Conservation (phyloP, 495 filamentous ascomycete genomes). For the Aspergillus diversus region DNA sequence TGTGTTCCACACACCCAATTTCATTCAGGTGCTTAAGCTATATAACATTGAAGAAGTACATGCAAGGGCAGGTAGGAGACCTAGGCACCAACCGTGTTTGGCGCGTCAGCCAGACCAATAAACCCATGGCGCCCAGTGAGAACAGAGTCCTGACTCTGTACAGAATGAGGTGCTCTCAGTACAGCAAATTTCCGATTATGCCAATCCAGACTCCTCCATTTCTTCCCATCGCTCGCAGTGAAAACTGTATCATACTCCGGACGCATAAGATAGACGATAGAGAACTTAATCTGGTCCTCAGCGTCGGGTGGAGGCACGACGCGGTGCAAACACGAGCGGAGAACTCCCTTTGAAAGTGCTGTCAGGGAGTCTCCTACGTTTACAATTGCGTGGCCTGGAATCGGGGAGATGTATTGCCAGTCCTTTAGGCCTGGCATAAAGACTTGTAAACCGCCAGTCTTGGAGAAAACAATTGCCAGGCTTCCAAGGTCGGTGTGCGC, state of each 20-base stretch:
- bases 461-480: slow-evolving; percentile 58
- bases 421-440: slow-evolving; percentile 44
- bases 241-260: slow-evolving; percentile 9
- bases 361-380: slow-evolving; percentile 62
- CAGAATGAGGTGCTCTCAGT: no score
- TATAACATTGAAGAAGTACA: no score
- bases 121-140: no score
- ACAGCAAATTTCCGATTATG: no score
- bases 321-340: slow-evolving; percentile 59
- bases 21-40: no score
- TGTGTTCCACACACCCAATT: no score
- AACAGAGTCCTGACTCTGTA: no score
- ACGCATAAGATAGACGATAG: slow-evolving; percentile 25
- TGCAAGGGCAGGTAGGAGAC: no score
- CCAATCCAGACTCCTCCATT: no score
- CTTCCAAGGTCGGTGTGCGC: slow-evolving; percentile 61
- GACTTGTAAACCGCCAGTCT: slow-evolving; percentile 60
- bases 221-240: no score
- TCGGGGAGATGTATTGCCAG: slow-evolving; percentile 57
- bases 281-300: slow-evolving; percentile 5
- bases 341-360: slow-evolving; percentile 49
- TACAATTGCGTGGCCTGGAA: slow-evolving; percentile 53
- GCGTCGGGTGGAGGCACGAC: slow-evolving; percentile 45
- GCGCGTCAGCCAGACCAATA: no score
- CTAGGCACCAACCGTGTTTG: no score